These are phyloP conservation scores for Lolium multiflorum DNA, from an alignment of 176 grass and related monocot species.

Conservation along the genomic window DNA sequence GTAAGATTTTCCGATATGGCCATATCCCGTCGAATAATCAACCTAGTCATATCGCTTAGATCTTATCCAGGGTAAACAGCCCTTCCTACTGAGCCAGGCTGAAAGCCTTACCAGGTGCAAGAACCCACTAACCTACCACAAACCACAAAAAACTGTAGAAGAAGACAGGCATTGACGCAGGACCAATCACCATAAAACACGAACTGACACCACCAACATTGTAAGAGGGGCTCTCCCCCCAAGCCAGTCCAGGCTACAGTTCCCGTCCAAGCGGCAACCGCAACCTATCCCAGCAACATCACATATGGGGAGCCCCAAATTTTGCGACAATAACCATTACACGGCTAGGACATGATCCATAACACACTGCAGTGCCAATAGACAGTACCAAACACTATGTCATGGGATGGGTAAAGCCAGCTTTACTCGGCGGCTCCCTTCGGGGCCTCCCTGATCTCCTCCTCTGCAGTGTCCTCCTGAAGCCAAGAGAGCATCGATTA, in stretches of 20 bases:
- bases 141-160: background rate
- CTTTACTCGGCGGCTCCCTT: slow-evolving; percentile 61
- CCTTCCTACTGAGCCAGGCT: background rate
- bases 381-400: slow-evolving; percentile 48
- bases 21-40: background rate
- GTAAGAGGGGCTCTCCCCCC: slow-evolving; percentile 23
- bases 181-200: slow-evolving; percentile 37
- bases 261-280: background rate
- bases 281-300: background rate
- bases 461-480: slow-evolving; percentile 59
- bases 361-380: slow-evolving; percentile 45
- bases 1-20: background rate
- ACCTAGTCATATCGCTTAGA: background rate
- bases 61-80: background rate
- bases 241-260: background rate
- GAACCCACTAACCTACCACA: background rate
- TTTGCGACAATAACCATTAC: slow-evolving; percentile 47
- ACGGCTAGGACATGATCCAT: slow-evolving; percentile 38
- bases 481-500: background rate
- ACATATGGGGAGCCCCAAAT: slow-evolving; percentile 33
- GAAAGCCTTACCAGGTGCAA: background rate
- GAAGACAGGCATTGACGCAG: slow-evolving; percentile 29
- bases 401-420: slow-evolving; percentile 15
- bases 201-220: slow-evolving; percentile 37
- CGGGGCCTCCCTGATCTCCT: slow-evolving; percentile 56